Conservation (phyloP, 305 asterid species). For the Rubia peregrina region DNA sequence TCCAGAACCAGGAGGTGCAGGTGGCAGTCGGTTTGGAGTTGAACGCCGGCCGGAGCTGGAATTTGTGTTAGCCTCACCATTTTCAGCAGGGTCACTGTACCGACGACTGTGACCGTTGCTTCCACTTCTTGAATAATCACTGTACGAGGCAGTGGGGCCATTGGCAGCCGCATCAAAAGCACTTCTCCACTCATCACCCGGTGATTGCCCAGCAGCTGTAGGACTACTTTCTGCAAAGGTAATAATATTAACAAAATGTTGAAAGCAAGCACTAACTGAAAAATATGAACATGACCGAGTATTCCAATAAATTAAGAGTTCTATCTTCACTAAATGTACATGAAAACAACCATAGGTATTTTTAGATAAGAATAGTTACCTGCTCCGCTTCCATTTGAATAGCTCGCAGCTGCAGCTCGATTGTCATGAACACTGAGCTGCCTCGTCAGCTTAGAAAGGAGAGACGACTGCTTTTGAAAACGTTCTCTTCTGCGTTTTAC, state of each 20-base stretch:
- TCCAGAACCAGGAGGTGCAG: conserved; percentile 82
- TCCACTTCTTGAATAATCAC: conserved; percentile 39
- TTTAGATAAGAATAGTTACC: conserved; percentile 36
- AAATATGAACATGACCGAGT: not conserved
- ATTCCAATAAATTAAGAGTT: not conserved
- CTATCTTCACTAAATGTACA: not conserved
- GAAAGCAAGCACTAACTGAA: not conserved
- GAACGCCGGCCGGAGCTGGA: conserved; percentile 68
- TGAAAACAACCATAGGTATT: not conserved
- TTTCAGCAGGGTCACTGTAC: conserved; percentile 68
- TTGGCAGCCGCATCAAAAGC: conserved; percentile 93
- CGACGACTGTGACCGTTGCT: conserved; percentile 75
- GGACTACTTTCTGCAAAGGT: conserved; percentile 72
- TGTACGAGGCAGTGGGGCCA: conserved; percentile 45
- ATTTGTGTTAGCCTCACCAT: conserved; percentile 58
- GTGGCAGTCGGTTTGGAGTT: conserved; percentile 90
- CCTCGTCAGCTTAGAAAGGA: conserved; percentile 86
- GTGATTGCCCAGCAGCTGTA: conserved; percentile 51
- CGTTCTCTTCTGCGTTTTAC: conserved; percentile 85
- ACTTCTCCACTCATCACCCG: conserved; percentile 94
- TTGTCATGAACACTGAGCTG: conserved; percentile 92
- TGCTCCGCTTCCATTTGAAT: conserved; percentile 57
- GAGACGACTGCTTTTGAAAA: conserved; percentile 73
- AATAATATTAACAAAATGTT: conserved; percentile 7
- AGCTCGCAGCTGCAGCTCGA: conserved; percentile 79